Conservation (phyloP, 2,329 filamentous ascomycete genomes). For the Scedosporium boydii region DNA sequence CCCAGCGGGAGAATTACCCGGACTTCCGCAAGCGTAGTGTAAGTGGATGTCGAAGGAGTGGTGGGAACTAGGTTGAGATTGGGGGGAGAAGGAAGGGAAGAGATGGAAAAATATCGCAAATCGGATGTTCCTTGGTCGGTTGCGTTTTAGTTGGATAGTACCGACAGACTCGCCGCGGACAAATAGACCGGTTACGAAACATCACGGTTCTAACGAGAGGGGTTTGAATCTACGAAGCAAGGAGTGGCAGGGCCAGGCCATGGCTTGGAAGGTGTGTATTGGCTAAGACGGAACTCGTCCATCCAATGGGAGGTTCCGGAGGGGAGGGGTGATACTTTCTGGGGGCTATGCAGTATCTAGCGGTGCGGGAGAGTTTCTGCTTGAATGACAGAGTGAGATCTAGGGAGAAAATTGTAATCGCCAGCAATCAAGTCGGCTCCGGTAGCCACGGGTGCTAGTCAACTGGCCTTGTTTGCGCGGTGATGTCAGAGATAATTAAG, state of each 20-base stretch:
- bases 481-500: too few species aligned
- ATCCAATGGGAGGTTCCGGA: background rate
- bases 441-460: too few species aligned
- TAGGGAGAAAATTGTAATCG: too few species aligned
- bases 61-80: background rate
- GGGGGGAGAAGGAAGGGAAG: background rate
- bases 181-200: background rate
- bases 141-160: background rate
- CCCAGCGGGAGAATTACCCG: constrained; percentile 1
- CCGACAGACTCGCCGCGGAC: background rate
- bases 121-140: background rate
- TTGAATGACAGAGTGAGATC: too few species aligned
- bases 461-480: too few species aligned
- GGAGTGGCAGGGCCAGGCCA: background rate
- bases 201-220: background rate
- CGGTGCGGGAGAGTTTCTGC: too few species aligned
- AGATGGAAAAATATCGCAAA: background rate
- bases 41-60: background rate
- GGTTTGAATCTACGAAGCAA: background rate
- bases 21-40: background rate
- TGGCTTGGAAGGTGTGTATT: background rate
- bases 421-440: too few species aligned
- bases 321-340: background rate
- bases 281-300: background rate
- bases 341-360: background rate